These are phyloP conservation scores for Penicillium argentinense DNA, from an alignment of 495 filamentous ascomycete species.

Conservation along the genomic window DNA sequence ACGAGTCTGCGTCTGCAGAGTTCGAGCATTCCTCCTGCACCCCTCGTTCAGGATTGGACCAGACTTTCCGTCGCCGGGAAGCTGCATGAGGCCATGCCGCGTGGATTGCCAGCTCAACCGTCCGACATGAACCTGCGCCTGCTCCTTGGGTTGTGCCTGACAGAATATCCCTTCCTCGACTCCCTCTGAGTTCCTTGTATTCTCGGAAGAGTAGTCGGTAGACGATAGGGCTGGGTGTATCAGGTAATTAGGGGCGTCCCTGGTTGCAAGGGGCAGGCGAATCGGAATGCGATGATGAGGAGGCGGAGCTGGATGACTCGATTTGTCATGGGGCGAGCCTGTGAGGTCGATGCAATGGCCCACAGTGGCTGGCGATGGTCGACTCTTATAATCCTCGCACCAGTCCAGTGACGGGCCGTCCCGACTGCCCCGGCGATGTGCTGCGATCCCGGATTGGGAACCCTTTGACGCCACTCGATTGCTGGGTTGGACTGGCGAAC, in stretches of 20 bases:
- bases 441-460: constrained; percentile 6
- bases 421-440: constrained; percentile 9
- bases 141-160: too few species aligned
- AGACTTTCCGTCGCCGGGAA: too few species aligned
- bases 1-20: too few species aligned
- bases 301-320: background rate
- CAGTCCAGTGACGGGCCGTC: constrained; percentile 19
- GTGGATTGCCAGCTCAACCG: too few species aligned
- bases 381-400: background rate
- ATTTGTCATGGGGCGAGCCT: constrained; percentile 2
- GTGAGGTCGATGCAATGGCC: background rate
- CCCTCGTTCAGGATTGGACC: too few species aligned
- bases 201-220: too few species aligned
- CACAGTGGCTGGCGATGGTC: background rate
- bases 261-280: constrained; percentile 32
- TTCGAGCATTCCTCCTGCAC: too few species aligned
- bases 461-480: constrained; percentile 1
- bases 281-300: constrained; percentile 10
- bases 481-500: background rate
- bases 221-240: too few species aligned
- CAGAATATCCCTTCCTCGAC: too few species aligned
- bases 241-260: background rate
- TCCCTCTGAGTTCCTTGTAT: too few species aligned
- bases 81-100: too few species aligned
- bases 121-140: too few species aligned